Conservation (phyloP, 345 rosid species). For the Passiflora organensis region DNA sequence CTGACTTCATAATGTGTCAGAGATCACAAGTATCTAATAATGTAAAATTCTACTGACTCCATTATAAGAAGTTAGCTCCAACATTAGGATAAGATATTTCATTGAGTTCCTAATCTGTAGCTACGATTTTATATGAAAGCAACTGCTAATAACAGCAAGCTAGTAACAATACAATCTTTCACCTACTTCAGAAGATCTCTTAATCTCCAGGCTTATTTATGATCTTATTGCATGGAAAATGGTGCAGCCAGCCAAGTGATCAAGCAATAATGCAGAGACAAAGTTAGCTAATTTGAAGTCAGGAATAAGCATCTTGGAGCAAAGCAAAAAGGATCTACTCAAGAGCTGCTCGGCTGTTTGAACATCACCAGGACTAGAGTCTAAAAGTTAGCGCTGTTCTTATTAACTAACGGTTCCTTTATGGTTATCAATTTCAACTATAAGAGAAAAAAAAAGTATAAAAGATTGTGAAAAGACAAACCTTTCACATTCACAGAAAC, state of each 20-base stretch:
- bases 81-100: no score
- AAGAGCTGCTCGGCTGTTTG: not conserved
- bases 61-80: no score
- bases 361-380: not conserved
- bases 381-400: not conserved
- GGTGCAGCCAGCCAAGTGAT: not conserved
- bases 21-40: no score
- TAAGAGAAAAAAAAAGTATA: not conserved
- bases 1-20: no score
- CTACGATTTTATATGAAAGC: no score
- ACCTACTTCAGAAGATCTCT: no score
- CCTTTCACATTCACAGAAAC: conserved; percentile 68
- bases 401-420: not conserved
- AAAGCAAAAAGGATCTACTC: not conserved
- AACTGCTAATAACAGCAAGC: no score
- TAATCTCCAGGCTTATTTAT: no score
- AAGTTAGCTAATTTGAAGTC: not conserved
- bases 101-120: no score
- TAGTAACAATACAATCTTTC: no score
- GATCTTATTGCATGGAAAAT: no score
- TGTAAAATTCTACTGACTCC: no score
- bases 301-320: not conserved
- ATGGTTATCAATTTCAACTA: not conserved
- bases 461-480: conserved; percentile 11
- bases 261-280: not conserved